Evolutionary conservation across 176 grass and related monocot genomes (phyloP), one percentile per base, ranked within the genome.

Genomic region (Aegilops tauschii): DNA sequence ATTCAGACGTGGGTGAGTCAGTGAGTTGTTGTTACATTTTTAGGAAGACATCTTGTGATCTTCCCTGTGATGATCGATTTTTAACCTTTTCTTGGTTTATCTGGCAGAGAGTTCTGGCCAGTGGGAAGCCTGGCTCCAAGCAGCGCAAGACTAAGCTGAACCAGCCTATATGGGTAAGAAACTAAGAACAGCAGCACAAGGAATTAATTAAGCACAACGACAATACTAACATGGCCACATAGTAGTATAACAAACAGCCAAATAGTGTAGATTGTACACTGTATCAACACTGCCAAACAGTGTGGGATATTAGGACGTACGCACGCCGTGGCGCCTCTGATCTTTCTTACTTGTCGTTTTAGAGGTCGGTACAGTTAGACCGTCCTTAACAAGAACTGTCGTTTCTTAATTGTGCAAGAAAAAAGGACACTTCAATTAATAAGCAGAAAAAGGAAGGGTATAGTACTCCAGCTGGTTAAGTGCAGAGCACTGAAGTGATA

Each of bases 101-200:
- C 9, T 83, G 80, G 61, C 84, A 90, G 89, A 39, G 84, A 73
- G 75, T 80, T 79, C 1, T 74, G 32, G 84, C 84, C 25, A 58
- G 20, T 28, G 74, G 74, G 44, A 90, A 83, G 13, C 75, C 65
- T 28, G 21, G 44, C 36, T 37, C 77, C 16, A 29, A 58, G 68
- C 82, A 87, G 88, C 87, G 69, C 56, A 81, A 73, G 58, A 73
- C 81, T 47, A 92, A 81, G 83, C 63, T 83, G 20, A 80, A 81
- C 21, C 86, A 83, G 50, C 87, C 83, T 31, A 85, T 50, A 11
- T 88, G 89, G 89, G 93, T 95, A 93, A 83, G 31, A 31, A 31
- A 31, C 31, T 31, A 31, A 31, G 85, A 8, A 82, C 65, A 64
- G 20, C 17, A 61, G 13, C 74, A 47, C 70, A 70, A 69, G 40